Percentiles rank a stretch among this genome's conserved stretches.
phyloP scores from a whole-genome alignment of 768 basidiomycete genomes.

The Termitomyces sp. region DNA sequence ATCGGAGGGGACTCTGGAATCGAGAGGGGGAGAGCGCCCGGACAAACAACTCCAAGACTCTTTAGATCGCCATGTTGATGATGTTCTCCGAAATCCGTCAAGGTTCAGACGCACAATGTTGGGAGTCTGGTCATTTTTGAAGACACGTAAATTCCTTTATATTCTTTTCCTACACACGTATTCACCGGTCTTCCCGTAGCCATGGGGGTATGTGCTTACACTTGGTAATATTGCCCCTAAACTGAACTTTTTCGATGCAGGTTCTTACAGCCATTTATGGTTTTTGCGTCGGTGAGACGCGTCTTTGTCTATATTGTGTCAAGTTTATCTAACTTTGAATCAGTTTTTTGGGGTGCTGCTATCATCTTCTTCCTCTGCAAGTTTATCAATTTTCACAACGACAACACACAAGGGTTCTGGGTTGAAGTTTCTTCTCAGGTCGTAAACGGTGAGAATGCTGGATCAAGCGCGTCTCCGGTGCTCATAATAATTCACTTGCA shows the following conservation, averaged over 20 bases:
- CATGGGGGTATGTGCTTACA: slow-evolving; percentile 52
- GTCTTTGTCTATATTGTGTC: neutral
- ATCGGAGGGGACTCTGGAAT: slow-evolving; percentile 27
- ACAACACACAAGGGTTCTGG: slow-evolving; percentile 75
- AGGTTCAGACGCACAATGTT: slow-evolving; percentile 55
- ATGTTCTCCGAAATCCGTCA: slow-evolving; percentile 62
- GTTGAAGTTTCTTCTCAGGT: slow-evolving; percentile 77
- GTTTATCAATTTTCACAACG: slow-evolving; percentile 69
- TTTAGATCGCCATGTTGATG: slow-evolving; percentile 77
- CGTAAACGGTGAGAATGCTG: slow-evolving; percentile 54
- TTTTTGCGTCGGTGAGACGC: slow-evolving; percentile 57
- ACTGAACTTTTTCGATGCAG: slow-evolving; percentile 25
- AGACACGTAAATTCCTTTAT: slow-evolving; percentile 60
- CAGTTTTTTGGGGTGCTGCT: slow-evolving; percentile 85
- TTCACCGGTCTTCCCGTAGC: slow-evolving; percentile 33
- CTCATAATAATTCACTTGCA: slow-evolving; percentile 20
- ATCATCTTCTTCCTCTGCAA: slow-evolving; percentile 71
- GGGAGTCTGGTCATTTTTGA: slow-evolving; percentile 81
- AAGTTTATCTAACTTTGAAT: neutral
- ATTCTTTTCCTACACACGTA: neutral
- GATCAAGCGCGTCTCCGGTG: neutral
- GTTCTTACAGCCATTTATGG: slow-evolving; percentile 73
- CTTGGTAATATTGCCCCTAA: neutral
- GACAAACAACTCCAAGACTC: slow-evolving; percentile 36
- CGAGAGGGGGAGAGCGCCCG: slow-evolving; percentile 21